A percentile compares a stretch with the other conserved stretches of the same genome.
Conservation (phyloP, 106 monocot genomes). For the Vanilla planifolia region DNA sequence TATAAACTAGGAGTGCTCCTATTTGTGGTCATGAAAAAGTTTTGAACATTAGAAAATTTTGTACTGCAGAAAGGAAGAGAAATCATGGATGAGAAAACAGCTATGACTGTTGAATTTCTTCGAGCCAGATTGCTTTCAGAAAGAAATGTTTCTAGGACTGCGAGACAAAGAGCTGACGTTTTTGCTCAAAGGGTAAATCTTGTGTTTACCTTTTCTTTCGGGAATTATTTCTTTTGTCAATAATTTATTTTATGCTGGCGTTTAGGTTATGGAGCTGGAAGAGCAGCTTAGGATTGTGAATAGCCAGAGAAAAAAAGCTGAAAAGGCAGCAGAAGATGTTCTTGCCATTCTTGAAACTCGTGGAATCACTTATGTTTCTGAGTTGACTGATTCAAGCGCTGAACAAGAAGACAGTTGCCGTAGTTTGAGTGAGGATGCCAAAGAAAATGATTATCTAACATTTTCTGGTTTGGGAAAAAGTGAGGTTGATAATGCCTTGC, state of each 20-base stretch:
- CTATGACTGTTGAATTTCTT: slow-evolving; percentile 90
- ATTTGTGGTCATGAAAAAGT: neutral
- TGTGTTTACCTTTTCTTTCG: slow-evolving; percentile 1
- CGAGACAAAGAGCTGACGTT: slow-evolving; percentile 81
- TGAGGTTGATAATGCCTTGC: slow-evolving; percentile 52
- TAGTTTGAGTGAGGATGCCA: slow-evolving; percentile 10
- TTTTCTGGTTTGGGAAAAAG: slow-evolving; percentile 31
- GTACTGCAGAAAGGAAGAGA: neutral
- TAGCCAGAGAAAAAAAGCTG: slow-evolving; percentile 74
- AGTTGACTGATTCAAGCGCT: slow-evolving; percentile 53
- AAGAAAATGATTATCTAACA: slow-evolving; percentile 28
- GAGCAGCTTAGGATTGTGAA: slow-evolving; percentile 65
- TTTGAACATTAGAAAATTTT: neutral
- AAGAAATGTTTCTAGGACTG: slow-evolving; percentile 77
- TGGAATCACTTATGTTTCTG: slow-evolving; percentile 44
- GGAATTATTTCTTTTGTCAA: neutral
- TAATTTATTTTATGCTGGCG: neutral
- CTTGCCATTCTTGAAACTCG: slow-evolving; percentile 72
- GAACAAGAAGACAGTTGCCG: slow-evolving; percentile 36
- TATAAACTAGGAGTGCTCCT: neutral
- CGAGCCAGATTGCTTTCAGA: slow-evolving; percentile 95
- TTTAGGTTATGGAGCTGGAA: slow-evolving; percentile 81
- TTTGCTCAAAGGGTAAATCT: slow-evolving; percentile 67
- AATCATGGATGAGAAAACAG: slow-evolving; percentile 56
- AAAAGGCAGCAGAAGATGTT: slow-evolving; percentile 70